Percentiles rank a stretch among this genome's conserved stretches.
These are phyloP conservation scores for Plasmodium vivax DNA, from an alignment of 169 alveolate species.

Conservation along the genomic window DNA sequence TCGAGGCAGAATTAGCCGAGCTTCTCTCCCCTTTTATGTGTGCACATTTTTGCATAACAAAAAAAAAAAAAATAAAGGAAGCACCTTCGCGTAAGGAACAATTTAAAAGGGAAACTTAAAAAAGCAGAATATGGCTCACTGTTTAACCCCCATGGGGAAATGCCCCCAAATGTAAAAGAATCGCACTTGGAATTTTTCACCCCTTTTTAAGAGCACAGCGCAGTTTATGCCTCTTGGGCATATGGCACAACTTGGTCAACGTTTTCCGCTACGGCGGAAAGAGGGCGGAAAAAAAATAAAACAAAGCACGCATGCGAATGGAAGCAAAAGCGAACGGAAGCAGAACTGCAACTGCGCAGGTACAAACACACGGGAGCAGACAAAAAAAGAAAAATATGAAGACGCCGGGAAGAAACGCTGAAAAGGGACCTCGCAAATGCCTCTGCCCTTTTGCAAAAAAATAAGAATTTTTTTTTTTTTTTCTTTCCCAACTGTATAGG, in stretches of 20 bases:
- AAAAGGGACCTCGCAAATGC: background rate
- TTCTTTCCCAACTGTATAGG: background rate
- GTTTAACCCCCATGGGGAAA: background rate
- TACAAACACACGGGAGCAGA: background rate
- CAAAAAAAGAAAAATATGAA: background rate
- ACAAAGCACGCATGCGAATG: constrained; percentile 7
- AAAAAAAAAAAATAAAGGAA: background rate
- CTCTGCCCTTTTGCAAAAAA: background rate
- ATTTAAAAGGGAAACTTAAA: background rate
- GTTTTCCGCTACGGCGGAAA: background rate
- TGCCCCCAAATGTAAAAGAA: background rate
- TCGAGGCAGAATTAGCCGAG: background rate
- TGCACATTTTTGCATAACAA: constrained; percentile 70
- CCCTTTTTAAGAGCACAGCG: background rate
- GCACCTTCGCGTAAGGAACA: background rate
- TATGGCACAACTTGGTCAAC: background rate
- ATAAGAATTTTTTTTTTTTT: background rate
- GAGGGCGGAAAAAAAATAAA: background rate
- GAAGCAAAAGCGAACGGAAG: background rate
- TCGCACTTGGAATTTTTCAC: background rate
- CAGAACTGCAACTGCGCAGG: background rate
- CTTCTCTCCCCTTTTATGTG: constrained; percentile 5
- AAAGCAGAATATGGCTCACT: background rate
- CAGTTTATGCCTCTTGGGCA: background rate
- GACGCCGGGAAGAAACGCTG: background rate